Evolutionary conservation across 345 rosid species (phyloP).

Genomic region (Ceriops decandra): DNA sequence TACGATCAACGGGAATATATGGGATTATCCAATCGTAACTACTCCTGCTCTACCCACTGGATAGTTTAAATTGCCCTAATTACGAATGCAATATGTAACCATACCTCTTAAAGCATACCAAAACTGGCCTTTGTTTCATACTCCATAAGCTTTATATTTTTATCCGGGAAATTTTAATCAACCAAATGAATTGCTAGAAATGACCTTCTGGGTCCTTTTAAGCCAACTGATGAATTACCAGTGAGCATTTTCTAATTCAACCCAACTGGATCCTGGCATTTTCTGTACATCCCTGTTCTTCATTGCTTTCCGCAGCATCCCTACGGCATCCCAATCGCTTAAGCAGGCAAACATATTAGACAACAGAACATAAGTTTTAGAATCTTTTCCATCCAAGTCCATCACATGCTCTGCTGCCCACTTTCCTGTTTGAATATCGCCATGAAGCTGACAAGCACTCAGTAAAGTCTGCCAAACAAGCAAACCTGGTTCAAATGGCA

Average conservation of each 20-base stretch:
- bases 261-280: conserved; percentile 57
- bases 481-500: conserved; percentile 46
- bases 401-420: conserved; percentile 43
- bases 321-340: conserved; percentile 44
- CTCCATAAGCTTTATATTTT: too few relatives aligned
- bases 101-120: too few relatives aligned
- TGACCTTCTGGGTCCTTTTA: not conserved
- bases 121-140: too few relatives aligned
- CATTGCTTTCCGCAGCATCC: conserved; percentile 41
- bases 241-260: conserved; percentile 17
- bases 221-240: not conserved
- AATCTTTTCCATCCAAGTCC: conserved; percentile 29
- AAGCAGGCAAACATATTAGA: conserved; percentile 50
- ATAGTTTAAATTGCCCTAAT: too few relatives aligned
- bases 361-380: conserved; percentile 47
- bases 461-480: conserved; percentile 57
- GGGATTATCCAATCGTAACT: too few relatives aligned
- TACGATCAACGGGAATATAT: too few relatives aligned
- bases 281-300: conserved; percentile 47
- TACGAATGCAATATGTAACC: too few relatives aligned
- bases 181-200: too few relatives aligned
- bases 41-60: too few relatives aligned
- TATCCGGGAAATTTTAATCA: too few relatives aligned
- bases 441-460: conserved; percentile 45
- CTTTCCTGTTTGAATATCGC: conserved; percentile 46